A percentile compares a stretch with the other conserved stretches of the same genome.
Evolutionary conservation across 2,329 filamentous ascomycete species (phyloP).

Genomic region (Fusarium nygamai): DNA sequence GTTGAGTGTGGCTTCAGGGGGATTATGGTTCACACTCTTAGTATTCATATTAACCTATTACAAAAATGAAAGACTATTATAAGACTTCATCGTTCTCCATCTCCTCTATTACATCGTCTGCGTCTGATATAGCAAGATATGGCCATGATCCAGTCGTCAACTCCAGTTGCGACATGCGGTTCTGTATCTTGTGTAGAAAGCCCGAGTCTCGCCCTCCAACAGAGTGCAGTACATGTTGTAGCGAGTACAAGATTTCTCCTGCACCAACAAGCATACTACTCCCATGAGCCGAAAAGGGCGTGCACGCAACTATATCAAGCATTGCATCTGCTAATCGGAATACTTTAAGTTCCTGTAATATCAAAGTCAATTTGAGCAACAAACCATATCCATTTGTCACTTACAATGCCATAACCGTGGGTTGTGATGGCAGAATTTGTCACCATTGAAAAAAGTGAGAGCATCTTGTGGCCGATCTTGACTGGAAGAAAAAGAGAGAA

Average conservation of each 20-base stretch:
- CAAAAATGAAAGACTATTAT: neutral
- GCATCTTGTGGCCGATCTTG: constrained; percentile 41
- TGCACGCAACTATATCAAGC: constrained; percentile 38
- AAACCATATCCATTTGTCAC: neutral
- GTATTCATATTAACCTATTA: neutral
- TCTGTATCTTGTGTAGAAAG: constrained; percentile 30
- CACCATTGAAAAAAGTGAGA: constrained; percentile 38
- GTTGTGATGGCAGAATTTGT: constrained; percentile 35
- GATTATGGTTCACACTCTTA: neutral
- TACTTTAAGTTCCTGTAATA: constrained; percentile 40
- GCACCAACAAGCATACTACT: constrained; percentile 38
- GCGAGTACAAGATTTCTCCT: constrained; percentile 35
- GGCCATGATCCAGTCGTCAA: constrained; percentile 28
- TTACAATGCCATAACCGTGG: constrained; percentile 43
- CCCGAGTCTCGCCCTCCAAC: constrained; percentile 36
- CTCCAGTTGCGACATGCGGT: constrained; percentile 31
- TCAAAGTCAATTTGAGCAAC: neutral
- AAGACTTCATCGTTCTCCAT: neutral
- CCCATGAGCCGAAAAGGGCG: constrained; percentile 23
- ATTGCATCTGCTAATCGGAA: constrained; percentile 39
- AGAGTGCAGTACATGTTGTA: constrained; percentile 35
- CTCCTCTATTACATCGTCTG: neutral
- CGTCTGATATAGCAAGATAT: constrained; percentile 5
- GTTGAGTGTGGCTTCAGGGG: neutral
- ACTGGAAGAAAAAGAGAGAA: constrained; percentile 42